phyloP scores from a whole-genome alignment of 768 basidiomycete species.

The Suillus luteus region DNA sequence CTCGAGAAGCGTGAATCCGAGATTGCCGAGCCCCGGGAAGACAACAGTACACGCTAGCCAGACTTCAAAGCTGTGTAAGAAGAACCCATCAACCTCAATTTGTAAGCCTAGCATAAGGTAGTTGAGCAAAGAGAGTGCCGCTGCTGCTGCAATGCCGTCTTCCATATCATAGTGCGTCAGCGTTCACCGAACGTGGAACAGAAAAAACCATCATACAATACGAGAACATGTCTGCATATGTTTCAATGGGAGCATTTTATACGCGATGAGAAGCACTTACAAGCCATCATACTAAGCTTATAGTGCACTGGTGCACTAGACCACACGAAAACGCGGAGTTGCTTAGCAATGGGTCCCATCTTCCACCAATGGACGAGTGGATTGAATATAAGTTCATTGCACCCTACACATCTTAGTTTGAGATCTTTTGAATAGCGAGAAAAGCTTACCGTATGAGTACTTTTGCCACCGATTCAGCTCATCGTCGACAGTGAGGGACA shows the following conservation, averaged over 20 bases:
- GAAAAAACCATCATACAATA: constrained; percentile 35
- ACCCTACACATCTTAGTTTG: constrained; percentile 40
- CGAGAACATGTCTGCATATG: constrained; percentile 44
- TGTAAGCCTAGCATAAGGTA: constrained; percentile 69
- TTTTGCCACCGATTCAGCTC: constrained; percentile 90
- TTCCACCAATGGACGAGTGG: constrained; percentile 76
- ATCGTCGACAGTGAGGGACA: constrained; percentile 81
- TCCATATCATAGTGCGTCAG: neutral
- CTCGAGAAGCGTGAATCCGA: constrained; percentile 68
- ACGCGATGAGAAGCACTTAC: constrained; percentile 38
- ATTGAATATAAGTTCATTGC: constrained; percentile 80
- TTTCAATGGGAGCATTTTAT: neutral
- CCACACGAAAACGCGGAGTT: constrained; percentile 71
- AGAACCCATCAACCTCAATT: constrained; percentile 67
- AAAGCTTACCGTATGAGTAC: constrained; percentile 63
- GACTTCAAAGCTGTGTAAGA: constrained; percentile 72
- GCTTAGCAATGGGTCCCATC: constrained; percentile 76
- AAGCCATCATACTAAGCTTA: constrained; percentile 76
- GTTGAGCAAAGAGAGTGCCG: constrained; percentile 64
- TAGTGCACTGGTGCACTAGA: constrained; percentile 71
- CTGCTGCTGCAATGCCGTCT: constrained; percentile 66
- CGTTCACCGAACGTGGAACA: too few relatives aligned
- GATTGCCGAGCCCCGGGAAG: constrained; percentile 68
- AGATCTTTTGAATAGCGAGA: constrained; percentile 34
- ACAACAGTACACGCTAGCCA: constrained; percentile 74